These are phyloP conservation scores for Mycena chlorophos DNA, from an alignment of 768 basidiomycete genomes.

Conservation along the genomic window DNA sequence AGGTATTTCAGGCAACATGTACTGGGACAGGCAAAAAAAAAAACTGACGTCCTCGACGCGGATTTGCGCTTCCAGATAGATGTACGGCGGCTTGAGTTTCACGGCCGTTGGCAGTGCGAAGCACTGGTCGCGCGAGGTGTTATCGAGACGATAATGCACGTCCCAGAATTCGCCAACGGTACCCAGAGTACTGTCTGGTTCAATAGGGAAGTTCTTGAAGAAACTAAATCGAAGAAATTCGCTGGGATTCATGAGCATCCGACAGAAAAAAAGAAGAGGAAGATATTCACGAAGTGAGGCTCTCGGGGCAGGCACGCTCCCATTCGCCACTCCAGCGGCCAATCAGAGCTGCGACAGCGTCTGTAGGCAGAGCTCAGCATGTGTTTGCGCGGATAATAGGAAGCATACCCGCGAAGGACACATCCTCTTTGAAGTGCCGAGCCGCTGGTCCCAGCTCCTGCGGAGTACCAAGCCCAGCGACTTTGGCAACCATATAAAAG, in stretches of 20 bases:
- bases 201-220: not conserved
- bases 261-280: not conserved
- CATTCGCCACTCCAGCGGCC: not conserved
- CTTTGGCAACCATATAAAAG: too few species aligned
- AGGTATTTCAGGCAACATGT: not conserved
- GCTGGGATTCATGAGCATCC: not conserved
- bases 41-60: not conserved
- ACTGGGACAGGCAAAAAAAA: not conserved
- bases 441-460: not conserved
- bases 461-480: too few species aligned
- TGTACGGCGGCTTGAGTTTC: not conserved
- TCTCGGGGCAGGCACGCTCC: not conserved
- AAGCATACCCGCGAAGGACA: not conserved
- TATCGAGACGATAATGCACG: not conserved
- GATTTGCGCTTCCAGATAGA: constrained; percentile 3
- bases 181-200: not conserved
- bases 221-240: not conserved
- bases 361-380: not conserved
- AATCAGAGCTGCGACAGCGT: not conserved
- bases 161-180: not conserved
- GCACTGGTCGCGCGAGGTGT: not conserved
- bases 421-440: not conserved
- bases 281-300: not conserved
- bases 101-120: constrained; percentile 5
- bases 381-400: not conserved